Evolutionary conservation across 139 green algal genomes (phyloP).

Genomic region (Zygnema cylindricum): DNA sequence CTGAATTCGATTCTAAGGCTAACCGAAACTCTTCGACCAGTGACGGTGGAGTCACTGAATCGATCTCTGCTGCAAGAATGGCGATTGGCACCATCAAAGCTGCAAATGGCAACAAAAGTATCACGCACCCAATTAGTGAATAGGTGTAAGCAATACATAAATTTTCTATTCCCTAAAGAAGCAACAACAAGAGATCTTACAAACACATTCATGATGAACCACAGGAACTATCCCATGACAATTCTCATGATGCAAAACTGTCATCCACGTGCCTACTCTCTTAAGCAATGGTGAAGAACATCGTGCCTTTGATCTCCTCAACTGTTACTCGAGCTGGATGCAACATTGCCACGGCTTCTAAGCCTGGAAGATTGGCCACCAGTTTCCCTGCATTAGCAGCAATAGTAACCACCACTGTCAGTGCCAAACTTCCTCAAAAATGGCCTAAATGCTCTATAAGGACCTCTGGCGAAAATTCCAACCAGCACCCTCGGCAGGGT

Average conservation of each 20-base stretch:
- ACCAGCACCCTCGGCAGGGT: too few species aligned
- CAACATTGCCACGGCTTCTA: background rate
- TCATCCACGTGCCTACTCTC: background rate
- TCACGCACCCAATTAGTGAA: too few species aligned
- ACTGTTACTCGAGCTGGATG: background rate
- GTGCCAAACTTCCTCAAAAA: too few species aligned
- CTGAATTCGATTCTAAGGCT: background rate
- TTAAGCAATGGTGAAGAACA: background rate
- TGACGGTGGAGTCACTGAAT: background rate
- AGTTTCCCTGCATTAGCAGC: background rate
- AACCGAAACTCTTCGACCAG: background rate
- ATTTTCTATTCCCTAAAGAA: too few species aligned
- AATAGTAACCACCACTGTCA: too few species aligned
- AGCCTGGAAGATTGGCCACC: background rate
- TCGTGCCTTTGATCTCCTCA: background rate
- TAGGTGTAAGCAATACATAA: too few species aligned
- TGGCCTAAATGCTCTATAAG: too few species aligned
- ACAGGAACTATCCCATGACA: too few species aligned
- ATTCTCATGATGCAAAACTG: too few species aligned
- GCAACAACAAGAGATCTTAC: too few species aligned
- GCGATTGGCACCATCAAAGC: conserved; percentile 19
- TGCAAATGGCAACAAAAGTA: background rate
- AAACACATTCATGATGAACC: too few species aligned
- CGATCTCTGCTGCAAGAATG: conserved; percentile 1
- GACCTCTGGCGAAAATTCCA: too few species aligned